These are phyloP conservation scores for Selaginella tamariscina DNA, from an alignment of 75 land plant species.

Conservation along the genomic window DNA sequence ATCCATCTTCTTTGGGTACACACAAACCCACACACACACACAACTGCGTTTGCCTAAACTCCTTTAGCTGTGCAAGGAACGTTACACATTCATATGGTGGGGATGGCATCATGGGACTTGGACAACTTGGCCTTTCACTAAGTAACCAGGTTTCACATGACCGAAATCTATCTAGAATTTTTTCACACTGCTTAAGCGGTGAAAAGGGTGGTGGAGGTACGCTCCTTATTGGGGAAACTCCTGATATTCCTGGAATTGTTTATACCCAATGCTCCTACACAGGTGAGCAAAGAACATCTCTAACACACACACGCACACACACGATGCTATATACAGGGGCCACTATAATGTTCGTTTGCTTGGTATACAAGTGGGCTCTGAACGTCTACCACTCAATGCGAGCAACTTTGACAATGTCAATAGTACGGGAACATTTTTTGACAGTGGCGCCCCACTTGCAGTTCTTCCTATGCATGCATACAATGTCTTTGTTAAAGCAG, in stretches of 20 bases:
- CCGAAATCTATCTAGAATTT: neutral
- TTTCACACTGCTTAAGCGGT: neutral
- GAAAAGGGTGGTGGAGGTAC: neutral
- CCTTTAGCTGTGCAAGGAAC: no score
- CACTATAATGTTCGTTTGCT: neutral
- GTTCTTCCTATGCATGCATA: neutral
- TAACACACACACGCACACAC: neutral
- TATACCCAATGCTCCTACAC: no score
- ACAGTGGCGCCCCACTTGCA: neutral
- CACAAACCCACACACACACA: no score
- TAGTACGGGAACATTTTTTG: neutral
- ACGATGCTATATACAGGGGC: neutral
- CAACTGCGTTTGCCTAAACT: no score
- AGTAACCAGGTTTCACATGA: neutral
- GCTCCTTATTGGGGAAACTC: neutral
- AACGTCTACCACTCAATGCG: neutral
- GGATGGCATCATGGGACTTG: neutral
- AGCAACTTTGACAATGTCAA: neutral
- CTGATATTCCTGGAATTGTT: neutral
- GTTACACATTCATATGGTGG: no score
- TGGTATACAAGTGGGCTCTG: neutral
- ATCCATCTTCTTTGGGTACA: constrained; percentile 60
- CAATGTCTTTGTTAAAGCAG: neutral
- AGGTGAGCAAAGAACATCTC: no score
- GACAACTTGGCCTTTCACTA: neutral